Base-by-base conservation (phyloP, 2,329 filamentous ascomycete genomes). In the Fusarium sambucinum region DNA sequence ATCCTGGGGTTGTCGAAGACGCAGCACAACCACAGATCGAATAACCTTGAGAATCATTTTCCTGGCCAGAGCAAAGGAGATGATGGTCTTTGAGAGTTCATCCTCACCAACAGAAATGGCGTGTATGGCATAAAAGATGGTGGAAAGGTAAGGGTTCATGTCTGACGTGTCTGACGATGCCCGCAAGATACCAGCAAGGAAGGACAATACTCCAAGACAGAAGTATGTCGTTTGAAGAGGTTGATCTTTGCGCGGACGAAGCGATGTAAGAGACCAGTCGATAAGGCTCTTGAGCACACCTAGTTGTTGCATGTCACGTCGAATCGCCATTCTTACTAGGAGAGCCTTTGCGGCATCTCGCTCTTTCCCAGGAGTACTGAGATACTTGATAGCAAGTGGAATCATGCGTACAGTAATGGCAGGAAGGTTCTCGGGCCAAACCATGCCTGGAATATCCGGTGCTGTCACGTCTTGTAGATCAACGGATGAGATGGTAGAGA, bases 11-110 rank as follows among this genome's bases (percentile, higher is more conserved):
- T 83, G 84, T 19, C 88, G 84, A 21, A 95, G 79, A 10, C 88
- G 83, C 63, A 94, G 86, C 7, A 91, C 85, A 4, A 90, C 85
- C 38, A 94, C 86, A 17, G 91, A 91, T 19, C 94, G 89, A 46
- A 94, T 83, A n/a, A 94, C 90, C 76, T 97, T 98, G 76, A 97
- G 89, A 32, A 93, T 84, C 59, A 90, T 87, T 78, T 96, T 97
- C 56, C 93, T 87, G 3, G 92, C 92, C 33, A 95, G 84, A 0
- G 94, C 93, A 42, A 94, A 94, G 1, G 89, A 88, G 35, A 85
- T 85, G 38, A 95, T 86, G 0, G 80, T 76, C 27, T 81, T 80
- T 45, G 85, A 86, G 17, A 85, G 76, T 4, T 81, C 74, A 21
- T 82, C 85, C 0, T 85, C 80, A 21, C 77, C 78, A 4, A 84